Conservation (phyloP, 176 grass and related monocot genomes). For the Avena eriantha region DNA sequence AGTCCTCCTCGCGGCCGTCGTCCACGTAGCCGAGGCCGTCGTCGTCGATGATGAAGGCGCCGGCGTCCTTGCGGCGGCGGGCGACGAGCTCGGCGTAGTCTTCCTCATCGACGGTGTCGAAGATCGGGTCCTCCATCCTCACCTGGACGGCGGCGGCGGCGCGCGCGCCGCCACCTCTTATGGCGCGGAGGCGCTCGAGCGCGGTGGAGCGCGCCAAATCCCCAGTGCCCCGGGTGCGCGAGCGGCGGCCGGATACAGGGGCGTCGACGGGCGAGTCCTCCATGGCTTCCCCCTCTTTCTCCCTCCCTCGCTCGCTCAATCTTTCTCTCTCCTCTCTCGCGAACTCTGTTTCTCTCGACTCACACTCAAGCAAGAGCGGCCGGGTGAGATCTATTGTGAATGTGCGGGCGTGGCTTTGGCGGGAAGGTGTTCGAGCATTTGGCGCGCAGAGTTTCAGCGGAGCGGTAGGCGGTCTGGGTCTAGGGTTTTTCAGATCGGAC, state of each 20-base stretch:
- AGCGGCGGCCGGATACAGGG: slow-evolving; percentile 57
- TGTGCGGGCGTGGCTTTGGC: slow-evolving; percentile 34
- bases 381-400: slow-evolving; percentile 19
- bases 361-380: background rate
- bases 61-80: slow-evolving; percentile 65
- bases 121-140: slow-evolving; percentile 90
- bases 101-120: slow-evolving; percentile 84
- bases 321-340: background rate
- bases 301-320: background rate
- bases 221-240: slow-evolving; percentile 55
- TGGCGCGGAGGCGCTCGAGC: slow-evolving; percentile 72
- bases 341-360: too few relatives aligned
- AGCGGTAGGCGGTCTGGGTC: background rate
- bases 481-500: slow-evolving; percentile 39
- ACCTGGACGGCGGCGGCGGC: slow-evolving; percentile 54
- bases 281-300: slow-evolving; percentile 47
- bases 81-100: slow-evolving; percentile 85
- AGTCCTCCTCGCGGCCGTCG: slow-evolving; percentile 95
- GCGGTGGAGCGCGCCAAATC: slow-evolving; percentile 50
- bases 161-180: slow-evolving; percentile 41
- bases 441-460: slow-evolving; percentile 49
- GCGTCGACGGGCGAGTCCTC: slow-evolving; percentile 47
- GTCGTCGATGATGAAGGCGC: slow-evolving; percentile 85
- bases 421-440: slow-evolving; percentile 58
- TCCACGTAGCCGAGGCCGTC: slow-evolving; percentile 88